Conservation (phyloP, 345 rosid genomes). For the Melaleuca alternifolia region DNA sequence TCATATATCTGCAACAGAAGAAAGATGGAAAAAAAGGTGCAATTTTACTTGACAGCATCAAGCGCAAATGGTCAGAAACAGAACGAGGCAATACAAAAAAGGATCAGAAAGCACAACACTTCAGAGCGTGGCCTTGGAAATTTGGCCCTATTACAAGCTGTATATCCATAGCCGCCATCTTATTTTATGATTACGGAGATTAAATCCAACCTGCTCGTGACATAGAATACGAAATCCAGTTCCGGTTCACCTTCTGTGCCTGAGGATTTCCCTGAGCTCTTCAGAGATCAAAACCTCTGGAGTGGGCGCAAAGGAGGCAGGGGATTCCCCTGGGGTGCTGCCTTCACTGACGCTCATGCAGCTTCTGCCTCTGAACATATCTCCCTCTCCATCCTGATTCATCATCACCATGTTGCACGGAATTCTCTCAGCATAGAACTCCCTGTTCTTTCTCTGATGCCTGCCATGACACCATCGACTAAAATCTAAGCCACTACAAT, state of each 20-base stretch:
- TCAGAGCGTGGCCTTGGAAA: not conserved
- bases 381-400: slow-evolving; percentile 25
- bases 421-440: slow-evolving; percentile 21
- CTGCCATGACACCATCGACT: not conserved
- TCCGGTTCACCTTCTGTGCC: not conserved
- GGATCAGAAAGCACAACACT: not conserved
- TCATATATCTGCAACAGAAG: not conserved
- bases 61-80: not conserved
- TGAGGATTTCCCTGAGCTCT: slow-evolving; percentile 4
- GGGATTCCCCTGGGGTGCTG: slow-evolving; percentile 14
- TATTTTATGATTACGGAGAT: not conserved
- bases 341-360: slow-evolving; percentile 8
- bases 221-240: not conserved
- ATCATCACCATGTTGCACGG: slow-evolving; percentile 39
- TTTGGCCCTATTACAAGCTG: not conserved
- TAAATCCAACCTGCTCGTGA: not conserved
- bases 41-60: not conserved
- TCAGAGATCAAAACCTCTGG: slow-evolving; percentile 20
- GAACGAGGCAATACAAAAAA: not conserved
- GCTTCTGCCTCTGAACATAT: slow-evolving; percentile 21
- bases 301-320: slow-evolving; percentile 15
- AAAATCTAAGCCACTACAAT: too few relatives aligned
- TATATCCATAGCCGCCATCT: not conserved
- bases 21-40: not conserved
- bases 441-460: slow-evolving; percentile 23